phyloP scores from a whole-genome alignment of 2,329 filamentous ascomycete species.

The Metarhizium guizhouense region DNA sequence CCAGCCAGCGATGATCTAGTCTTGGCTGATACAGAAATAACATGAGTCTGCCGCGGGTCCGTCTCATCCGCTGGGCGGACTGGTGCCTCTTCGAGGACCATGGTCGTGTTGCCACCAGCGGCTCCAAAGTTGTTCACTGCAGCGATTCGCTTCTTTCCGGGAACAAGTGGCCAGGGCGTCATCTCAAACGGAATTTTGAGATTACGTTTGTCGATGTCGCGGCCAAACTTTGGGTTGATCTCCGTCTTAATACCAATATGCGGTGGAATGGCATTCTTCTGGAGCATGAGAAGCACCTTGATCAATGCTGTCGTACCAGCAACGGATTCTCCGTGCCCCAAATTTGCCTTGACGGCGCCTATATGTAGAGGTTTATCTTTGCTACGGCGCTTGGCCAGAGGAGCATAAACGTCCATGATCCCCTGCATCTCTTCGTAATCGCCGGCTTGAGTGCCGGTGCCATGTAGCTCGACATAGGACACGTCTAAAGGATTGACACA shows the following conservation, averaged over 20 bases:
- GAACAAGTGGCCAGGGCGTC: too few species aligned
- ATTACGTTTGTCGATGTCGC: too few species aligned
- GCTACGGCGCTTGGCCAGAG: too few species aligned
- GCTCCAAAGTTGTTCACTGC: conserved; percentile 32
- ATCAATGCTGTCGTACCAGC: conserved; percentile 33
- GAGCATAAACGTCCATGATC: too few species aligned
- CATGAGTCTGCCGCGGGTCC: conserved; percentile 45
- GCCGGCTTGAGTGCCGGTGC: too few species aligned
- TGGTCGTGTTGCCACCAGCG: conserved; percentile 50
- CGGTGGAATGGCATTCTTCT: conserved; percentile 37
- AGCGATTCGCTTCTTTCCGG: too few species aligned
- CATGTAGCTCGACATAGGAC: too few species aligned
- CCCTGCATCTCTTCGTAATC: too few species aligned
- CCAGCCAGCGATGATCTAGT: conserved; percentile 12
- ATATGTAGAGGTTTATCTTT: too few species aligned
- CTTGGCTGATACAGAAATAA: conserved; percentile 48
- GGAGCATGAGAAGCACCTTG: conserved; percentile 40
- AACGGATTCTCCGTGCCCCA: conserved; percentile 1
- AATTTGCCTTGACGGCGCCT: too few species aligned
- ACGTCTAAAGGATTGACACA: too few species aligned
- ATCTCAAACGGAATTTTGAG: too few species aligned
- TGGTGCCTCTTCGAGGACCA: conserved; percentile 54
- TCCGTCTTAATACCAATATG: conserved; percentile 44
- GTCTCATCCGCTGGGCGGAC: conserved; percentile 35
- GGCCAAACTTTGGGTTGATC: conserved; percentile 29